A percentile compares a stretch with the other conserved stretches of the same genome.
Conservation (phyloP, 148 eudicot species). For the Vaccinium myrtillus region DNA sequence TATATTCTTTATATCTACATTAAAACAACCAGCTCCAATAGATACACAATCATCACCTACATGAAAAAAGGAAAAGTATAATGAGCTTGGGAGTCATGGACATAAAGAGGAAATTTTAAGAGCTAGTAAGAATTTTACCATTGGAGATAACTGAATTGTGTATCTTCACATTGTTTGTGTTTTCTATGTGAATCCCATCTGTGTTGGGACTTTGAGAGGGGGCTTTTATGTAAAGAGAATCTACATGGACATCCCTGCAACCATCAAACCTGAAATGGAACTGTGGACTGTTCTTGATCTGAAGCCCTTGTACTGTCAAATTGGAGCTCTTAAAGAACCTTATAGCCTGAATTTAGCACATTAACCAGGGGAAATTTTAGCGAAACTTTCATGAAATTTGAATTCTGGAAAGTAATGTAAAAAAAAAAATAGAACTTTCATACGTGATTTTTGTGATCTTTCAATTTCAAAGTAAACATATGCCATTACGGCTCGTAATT, state of each 20-base stretch:
- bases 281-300: constrained; percentile 73
- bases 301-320: constrained; percentile 58
- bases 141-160: constrained; percentile 69
- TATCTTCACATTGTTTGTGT: constrained; percentile 60
- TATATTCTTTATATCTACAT: constrained; percentile 79
- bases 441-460: background rate
- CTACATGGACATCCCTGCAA: constrained; percentile 58
- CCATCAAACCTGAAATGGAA: constrained; percentile 79
- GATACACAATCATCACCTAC: constrained; percentile 93
- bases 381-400: background rate
- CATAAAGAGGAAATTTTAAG: background rate
- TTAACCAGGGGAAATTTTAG: background rate
- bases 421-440: background rate
- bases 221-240: constrained; percentile 59
- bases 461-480: background rate
- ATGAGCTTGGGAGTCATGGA: background rate
- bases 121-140: constrained; percentile 36
- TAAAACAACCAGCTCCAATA: constrained; percentile 73
- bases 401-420: background rate
- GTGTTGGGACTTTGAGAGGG: constrained; percentile 82
- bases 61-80: background rate
- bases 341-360: constrained; percentile 52
- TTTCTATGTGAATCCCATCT: constrained; percentile 93
- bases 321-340: constrained; percentile 68
- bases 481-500: background rate